A percentile compares a stretch with the other conserved stretches of the same genome.
These are phyloP conservation scores for Tuber calosporum DNA, from an alignment of 495 filamentous ascomycete species.

Conservation along the genomic window DNA sequence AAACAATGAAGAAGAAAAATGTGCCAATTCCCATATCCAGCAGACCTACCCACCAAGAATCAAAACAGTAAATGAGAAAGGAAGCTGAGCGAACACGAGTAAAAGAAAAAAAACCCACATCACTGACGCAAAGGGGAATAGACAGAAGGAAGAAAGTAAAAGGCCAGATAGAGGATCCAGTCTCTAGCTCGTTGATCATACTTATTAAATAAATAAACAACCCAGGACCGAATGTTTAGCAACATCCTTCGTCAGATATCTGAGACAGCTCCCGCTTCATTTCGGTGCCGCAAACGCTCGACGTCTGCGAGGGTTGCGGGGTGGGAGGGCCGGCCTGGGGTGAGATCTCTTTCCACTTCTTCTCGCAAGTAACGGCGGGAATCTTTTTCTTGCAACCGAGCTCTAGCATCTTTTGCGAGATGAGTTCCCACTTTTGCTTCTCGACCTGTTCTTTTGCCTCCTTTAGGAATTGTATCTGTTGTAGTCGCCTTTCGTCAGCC, in stretches of 20 bases:
- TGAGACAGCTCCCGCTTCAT: conserved; percentile 40
- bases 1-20: background rate
- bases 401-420: conserved; percentile 40
- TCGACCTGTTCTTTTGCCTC: conserved; percentile 41
- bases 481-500: conserved; percentile 15
- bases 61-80: background rate
- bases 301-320: conserved; percentile 27
- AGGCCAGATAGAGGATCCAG: conserved; percentile 2
- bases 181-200: background rate
- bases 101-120: background rate
- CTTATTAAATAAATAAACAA: background rate
- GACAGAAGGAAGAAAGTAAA: background rate
- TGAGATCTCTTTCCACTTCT: conserved; percentile 42
- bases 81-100: background rate
- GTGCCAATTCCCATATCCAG: background rate
- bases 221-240: background rate
- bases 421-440: conserved; percentile 42
- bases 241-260: conserved; percentile 34
- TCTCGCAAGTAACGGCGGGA: conserved; percentile 41
- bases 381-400: conserved; percentile 42
- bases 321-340: conserved; percentile 32
- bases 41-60: background rate
- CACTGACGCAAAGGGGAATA: background rate
- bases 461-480: conserved; percentile 38
- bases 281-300: conserved; percentile 24